Base-by-base conservation (phyloP, 2,329 filamentous ascomycete species). In the Mariannaea elegans region DNA sequence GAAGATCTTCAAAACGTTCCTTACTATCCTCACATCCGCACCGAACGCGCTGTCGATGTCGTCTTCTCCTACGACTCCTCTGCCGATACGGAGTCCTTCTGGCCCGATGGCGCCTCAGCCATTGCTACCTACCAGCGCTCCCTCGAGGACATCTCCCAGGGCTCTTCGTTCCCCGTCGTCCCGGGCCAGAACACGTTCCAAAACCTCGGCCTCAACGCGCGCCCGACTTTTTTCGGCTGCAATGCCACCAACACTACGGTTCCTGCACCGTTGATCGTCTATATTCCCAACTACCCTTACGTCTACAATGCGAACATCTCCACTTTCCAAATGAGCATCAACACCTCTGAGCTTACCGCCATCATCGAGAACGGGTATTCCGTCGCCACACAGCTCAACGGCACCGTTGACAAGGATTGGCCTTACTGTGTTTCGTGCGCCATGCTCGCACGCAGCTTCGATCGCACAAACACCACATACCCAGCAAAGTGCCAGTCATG, bases 291-390 rank as follows among this genome's bases (percentile, higher is more conserved):
- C 75, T 83, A 89, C 19, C 94, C 93, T 1, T 97, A 96, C 78
- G 84, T 89, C 45, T 86, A 85, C 72, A 78, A 83, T 65, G 91
- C 89, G 75, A 98, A 98, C 80, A 84, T 90, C 7, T 91, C 90
- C 2, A 97, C 94, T 47, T 94, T 91, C 74, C 82, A 87, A 61
- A 80, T 87, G 34, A 76, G 77, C 38, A 92, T 94, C 82, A 81
- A 84, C 32, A 77, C 86, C 67, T 76, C 73, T 1, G 77, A 92
- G 77, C 91, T 94, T 63, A 87, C 97, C 73, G 84, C 84, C 63
- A 91, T 97, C 72, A 93, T 99, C 71, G 76, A 86, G 66, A 98
- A 99, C 77, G 94, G 93, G 18, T 95, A 91, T 79, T 86, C 95
- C 67, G 87, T 90, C 16, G 94, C 86, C 3, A 97, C 94, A 0